Percentiles rank a stretch among this genome's conserved stretches.
Conservation (phyloP, 1,284 basidiomycete species). For the Wallemia ichthyophaga region DNA sequence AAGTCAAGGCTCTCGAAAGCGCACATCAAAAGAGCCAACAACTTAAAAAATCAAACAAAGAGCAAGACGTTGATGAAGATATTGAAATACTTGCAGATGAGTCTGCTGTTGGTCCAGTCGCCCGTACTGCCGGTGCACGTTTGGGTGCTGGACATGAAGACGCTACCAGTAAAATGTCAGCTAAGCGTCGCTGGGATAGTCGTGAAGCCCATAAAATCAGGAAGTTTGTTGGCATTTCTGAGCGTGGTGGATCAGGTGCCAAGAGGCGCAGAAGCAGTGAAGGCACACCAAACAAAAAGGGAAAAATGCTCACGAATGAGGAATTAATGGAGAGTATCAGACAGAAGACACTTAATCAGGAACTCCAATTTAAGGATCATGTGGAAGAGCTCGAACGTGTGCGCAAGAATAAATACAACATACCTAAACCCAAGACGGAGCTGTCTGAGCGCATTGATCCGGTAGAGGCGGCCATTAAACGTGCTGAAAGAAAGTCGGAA, state of each 20-base stretch:
- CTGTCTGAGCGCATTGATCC: not conserved
- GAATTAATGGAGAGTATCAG: not conserved
- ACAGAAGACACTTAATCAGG: not conserved
- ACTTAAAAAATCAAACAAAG: not conserved
- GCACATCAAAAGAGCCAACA: not conserved
- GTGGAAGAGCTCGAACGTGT: not conserved
- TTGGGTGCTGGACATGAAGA: not conserved
- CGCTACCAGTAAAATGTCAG: not conserved
- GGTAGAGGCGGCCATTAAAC: not conserved
- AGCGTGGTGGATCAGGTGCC: not conserved
- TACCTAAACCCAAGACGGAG: not conserved
- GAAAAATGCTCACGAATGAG: not conserved
- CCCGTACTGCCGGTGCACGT: not conserved
- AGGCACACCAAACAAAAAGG: not conserved
- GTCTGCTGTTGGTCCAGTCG: not conserved
- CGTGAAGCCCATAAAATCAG: not conserved
- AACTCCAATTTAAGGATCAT: not conserved
- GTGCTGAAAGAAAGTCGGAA: not conserved
- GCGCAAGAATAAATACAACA: not conserved
- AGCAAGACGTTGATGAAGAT: not conserved
- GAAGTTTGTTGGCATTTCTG: not conserved
- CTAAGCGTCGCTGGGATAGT: not conserved
- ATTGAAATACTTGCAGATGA: not conserved
- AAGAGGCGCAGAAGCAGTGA: not conserved
- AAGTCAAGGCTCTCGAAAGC: not conserved